Evolutionary conservation across 495 filamentous ascomycete species (phyloP).

Genomic region (Umbilicaria muhlenbergii): DNA sequence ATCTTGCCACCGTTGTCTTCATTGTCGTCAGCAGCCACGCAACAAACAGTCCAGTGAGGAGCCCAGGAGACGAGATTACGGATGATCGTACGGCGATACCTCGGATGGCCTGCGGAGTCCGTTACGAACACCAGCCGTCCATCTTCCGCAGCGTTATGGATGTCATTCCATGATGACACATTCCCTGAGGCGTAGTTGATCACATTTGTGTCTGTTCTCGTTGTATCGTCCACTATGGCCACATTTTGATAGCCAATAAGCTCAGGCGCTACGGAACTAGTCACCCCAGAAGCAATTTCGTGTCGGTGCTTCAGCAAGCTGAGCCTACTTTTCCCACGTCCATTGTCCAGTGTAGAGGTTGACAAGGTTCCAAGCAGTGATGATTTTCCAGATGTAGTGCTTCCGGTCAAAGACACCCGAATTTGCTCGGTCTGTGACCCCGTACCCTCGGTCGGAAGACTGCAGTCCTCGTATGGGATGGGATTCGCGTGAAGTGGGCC

Average conservation of each 20-base stretch:
- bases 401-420: conserved; percentile 78
- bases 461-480: neutral
- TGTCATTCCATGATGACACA: conserved; percentile 87
- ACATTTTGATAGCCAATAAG: conserved; percentile 61
- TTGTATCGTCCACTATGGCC: conserved; percentile 8
- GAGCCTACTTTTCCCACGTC: conserved; percentile 72
- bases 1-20: conserved; percentile 25
- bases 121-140: conserved; percentile 75
- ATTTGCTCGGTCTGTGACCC: conserved; percentile 50
- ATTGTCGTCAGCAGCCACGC: conserved; percentile 67
- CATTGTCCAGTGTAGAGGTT: conserved; percentile 79
- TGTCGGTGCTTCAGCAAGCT: conserved; percentile 87
- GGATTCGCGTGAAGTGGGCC: too few species aligned
- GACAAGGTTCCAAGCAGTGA: conserved; percentile 79
- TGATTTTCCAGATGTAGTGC: conserved; percentile 88
- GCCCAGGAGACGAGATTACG: conserved; percentile 88
- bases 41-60: conserved; percentile 82
- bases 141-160: conserved; percentile 56
- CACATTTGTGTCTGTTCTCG: conserved; percentile 30
- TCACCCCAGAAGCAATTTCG: conserved; percentile 80
- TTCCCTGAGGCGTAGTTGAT: conserved; percentile 80
- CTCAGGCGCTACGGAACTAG: conserved; percentile 85
- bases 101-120: conserved; percentile 79
- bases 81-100: conserved; percentile 75
- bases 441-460: conserved; percentile 10